Evolutionary conservation across 2,329 filamentous ascomycete genomes (phyloP).

Genomic region (Exutisphaerella laricina): DNA sequence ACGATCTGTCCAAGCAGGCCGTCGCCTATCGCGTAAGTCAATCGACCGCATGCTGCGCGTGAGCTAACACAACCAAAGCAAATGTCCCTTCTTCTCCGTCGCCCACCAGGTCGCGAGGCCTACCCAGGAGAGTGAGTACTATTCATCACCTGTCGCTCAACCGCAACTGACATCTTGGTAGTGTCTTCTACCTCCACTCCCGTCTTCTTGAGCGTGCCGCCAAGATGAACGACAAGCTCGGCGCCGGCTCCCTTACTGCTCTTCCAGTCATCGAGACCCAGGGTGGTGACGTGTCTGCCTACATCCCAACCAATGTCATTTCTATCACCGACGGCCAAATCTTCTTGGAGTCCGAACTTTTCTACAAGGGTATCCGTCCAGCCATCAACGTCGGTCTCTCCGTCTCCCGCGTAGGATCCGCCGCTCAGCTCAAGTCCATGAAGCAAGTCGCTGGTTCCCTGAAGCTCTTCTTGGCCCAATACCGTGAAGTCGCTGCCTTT

Average conservation of each 20-base stretch:
- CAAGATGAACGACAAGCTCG: slow-evolving; percentile 94
- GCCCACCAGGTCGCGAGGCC: slow-evolving; percentile 97
- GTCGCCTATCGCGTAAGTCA: slow-evolving; percentile 54
- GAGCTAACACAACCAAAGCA: too few species aligned
- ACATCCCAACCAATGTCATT: slow-evolving; percentile 99
- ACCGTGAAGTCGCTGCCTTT: slow-evolving; percentile 99
- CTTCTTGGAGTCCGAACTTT: slow-evolving; percentile 97
- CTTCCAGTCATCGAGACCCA: slow-evolving; percentile 98
- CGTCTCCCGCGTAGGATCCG: slow-evolving; percentile 98
- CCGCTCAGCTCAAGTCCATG: slow-evolving; percentile 99
- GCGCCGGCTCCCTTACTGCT: slow-evolving; percentile 89
- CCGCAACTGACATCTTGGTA: slow-evolving; percentile 21
- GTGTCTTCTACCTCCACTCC: slow-evolving; percentile 97
- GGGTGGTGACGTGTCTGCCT: slow-evolving; percentile 99
- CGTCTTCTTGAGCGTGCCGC: slow-evolving; percentile 98
- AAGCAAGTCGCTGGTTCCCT: slow-evolving; percentile 99
- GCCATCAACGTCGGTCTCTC: slow-evolving; percentile 99
- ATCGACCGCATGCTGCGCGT: too few species aligned
- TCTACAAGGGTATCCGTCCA: slow-evolving; percentile 99
- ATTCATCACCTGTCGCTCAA: neutral
- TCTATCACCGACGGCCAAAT: slow-evolving; percentile 99
- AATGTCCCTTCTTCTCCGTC: slow-evolving; percentile 96
- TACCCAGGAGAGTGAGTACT: slow-evolving; percentile 81
- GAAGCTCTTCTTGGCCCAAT: slow-evolving; percentile 99
- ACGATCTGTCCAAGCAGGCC: slow-evolving; percentile 97